phyloP scores from a whole-genome alignment of 495 filamentous ascomycete species.

The Bryoglossum gracile region DNA sequence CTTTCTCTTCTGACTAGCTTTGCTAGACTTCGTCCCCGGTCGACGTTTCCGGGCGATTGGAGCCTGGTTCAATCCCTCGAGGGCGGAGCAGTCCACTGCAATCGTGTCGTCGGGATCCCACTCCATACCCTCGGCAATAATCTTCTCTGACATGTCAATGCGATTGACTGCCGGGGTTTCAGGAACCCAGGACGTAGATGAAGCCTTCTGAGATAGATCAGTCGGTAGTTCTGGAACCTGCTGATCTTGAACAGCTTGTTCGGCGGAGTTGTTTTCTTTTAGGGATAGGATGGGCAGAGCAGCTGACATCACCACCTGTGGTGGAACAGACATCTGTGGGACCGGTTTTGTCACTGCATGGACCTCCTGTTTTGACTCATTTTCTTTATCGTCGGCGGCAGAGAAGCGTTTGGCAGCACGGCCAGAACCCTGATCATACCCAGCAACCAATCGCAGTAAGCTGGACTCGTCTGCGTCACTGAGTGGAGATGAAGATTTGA shows the following conservation, averaged over 20 bases:
- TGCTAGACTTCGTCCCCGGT: background rate
- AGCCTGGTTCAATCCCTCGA: constrained; percentile 4
- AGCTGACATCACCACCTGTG: background rate
- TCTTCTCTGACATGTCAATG: background rate
- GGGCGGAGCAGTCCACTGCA: constrained; percentile 14
- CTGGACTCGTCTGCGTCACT: constrained; percentile 40
- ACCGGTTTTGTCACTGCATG: background rate
- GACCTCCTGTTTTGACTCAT: no score
- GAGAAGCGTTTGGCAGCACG: background rate
- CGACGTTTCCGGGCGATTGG: constrained; percentile 8
- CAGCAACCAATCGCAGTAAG: constrained; percentile 37
- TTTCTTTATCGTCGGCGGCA: constrained; percentile 6
- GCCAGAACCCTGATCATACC: constrained; percentile 29
- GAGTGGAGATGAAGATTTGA: constrained; percentile 32
- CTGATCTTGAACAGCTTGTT: background rate
- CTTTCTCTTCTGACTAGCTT: constrained; percentile 26
- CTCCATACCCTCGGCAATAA: constrained; percentile 8
- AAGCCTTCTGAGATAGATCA: background rate
- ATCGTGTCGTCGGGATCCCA: constrained; percentile 18
- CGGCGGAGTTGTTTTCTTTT: background rate
- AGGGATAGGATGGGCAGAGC: background rate
- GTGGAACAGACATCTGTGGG: no score
- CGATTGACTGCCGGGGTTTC: constrained; percentile 19
- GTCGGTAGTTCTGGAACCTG: background rate
- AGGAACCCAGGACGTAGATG: constrained; percentile 19